Base-by-base conservation (phyloP, 2,329 filamentous ascomycete species). In the Arthrobotrys entomopaga region DNA sequence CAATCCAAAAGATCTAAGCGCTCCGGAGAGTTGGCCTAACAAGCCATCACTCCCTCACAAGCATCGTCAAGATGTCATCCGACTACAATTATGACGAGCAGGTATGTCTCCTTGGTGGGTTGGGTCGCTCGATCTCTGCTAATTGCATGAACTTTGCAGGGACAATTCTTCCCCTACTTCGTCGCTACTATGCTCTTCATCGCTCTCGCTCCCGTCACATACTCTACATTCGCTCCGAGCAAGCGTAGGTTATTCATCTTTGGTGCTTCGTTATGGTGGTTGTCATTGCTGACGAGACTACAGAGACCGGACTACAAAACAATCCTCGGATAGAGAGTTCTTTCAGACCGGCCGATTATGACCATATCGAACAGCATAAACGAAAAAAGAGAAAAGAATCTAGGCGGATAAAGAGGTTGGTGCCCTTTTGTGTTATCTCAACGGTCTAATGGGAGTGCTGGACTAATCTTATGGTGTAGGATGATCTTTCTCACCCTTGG, bases 141-240 rank as follows among this genome's bases (percentile, higher is more conserved):
- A 42, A 63, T 66, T 52, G 65, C 76, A 56, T 49, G 43, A 64
- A 22, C 16, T 69, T 59, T 64, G 56, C 74, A 95, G 88, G 93
- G 93, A 79, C 92, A 97, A 87, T 97, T 97, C 85, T 99, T 97
- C 86, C 95, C 96, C 78, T 97, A 96, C 87, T 99, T 99, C 85
- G 90, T 98, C 83, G 89, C 97, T 81, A 97, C 93, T 49, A 86
- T 98, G 80, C 89, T 90, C 76, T 89, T 90, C 80, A 88, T 99
- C 78, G 87, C 97, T 82, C 97, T 95, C 38, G 84, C 97, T 71
- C 93, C 94, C 76, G 86, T 96, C 80, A 96, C 94, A 79, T 97
- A 96, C 83, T 91, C 89, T 77, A 88, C 97, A 78, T 86, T 97
- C 80, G 90, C 90, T 81, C 89, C 92, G 50, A 91, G 87, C 82